Conservation (phyloP, 306 rosid genomes). For the Corylus heterophylla region DNA sequence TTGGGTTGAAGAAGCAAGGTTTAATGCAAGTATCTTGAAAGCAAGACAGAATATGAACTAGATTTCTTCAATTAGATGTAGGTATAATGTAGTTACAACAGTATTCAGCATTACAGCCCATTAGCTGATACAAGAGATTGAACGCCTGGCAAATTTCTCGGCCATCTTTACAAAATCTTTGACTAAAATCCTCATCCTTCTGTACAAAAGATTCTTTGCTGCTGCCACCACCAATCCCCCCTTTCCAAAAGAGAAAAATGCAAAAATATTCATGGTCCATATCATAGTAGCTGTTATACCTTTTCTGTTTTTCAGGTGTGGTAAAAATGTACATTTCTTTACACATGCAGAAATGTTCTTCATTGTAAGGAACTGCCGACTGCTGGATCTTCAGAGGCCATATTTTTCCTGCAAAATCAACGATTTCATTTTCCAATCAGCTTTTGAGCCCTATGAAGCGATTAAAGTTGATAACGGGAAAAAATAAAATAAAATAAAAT, state of each 20-base stretch:
- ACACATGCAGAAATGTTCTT: conserved; percentile 26
- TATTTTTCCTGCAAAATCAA: conserved; percentile 1
- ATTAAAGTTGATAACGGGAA: background rate
- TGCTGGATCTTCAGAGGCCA: conserved; percentile 26
- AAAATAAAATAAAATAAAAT: background rate
- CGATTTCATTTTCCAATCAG: background rate
- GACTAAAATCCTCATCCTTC: conserved; percentile 22
- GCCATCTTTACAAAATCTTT: background rate
- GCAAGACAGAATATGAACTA: conserved; percentile 6
- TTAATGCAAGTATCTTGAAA: background rate
- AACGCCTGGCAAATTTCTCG: conserved; percentile 22
- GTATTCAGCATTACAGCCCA: conserved; percentile 1
- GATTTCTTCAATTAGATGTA: conserved; percentile 30
- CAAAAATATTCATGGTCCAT: background rate
- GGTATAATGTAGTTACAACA: conserved; percentile 21
- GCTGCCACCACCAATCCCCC: conserved; percentile 26
- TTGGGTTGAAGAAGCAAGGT: too few relatives aligned
- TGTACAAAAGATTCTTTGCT: conserved; percentile 34
- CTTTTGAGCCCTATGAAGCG: background rate
- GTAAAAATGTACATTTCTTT: conserved; percentile 28
- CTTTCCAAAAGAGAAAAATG: background rate
- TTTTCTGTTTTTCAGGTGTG: conserved; percentile 5
- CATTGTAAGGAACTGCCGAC: conserved; percentile 15
- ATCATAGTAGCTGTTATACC: conserved; percentile 1
- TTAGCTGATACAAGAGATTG: conserved; percentile 9